Conservation (phyloP, 106 monocot genomes). For the Xerophyta viscosa region DNA sequence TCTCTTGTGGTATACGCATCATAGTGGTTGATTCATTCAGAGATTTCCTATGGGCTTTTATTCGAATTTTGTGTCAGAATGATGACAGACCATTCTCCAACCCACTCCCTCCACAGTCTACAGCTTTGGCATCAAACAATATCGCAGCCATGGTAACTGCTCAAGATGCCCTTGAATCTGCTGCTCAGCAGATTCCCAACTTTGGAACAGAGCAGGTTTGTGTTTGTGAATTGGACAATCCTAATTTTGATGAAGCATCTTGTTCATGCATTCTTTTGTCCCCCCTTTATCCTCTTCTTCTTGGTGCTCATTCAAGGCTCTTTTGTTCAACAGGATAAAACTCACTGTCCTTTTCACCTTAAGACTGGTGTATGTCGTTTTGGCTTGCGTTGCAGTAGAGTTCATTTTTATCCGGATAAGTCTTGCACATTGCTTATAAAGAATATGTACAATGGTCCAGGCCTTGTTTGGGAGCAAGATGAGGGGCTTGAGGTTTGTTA, state of each 20-base stretch:
- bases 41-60: background rate
- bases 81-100: conserved; percentile 90
- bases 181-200: conserved; percentile 82
- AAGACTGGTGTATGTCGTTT: conserved; percentile 97
- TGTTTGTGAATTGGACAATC: no score
- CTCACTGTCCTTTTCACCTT: conserved; percentile 94
- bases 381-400: conserved; percentile 74
- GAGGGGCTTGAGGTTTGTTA: conserved; percentile 99
- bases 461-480: conserved; percentile 93
- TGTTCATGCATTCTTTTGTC: background rate
- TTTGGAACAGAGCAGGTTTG: conserved; percentile 94
- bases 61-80: conserved; percentile 40
- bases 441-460: conserved; percentile 95
- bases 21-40: background rate
- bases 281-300: background rate
- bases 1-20: background rate
- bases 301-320: background rate
- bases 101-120: conserved; percentile 85
- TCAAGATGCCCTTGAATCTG: conserved; percentile 63
- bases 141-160: conserved; percentile 32
- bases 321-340: conserved; percentile 64
- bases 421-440: conserved; percentile 89
- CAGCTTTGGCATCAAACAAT: conserved; percentile 42
- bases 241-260: background rate
- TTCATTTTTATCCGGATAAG: conserved; percentile 95